Evolutionary conservation across 1,284 basidiomycete species (phyloP), one percentile per base, ranked within the genome.

Genomic region (Omphalotus olearius): DNA sequence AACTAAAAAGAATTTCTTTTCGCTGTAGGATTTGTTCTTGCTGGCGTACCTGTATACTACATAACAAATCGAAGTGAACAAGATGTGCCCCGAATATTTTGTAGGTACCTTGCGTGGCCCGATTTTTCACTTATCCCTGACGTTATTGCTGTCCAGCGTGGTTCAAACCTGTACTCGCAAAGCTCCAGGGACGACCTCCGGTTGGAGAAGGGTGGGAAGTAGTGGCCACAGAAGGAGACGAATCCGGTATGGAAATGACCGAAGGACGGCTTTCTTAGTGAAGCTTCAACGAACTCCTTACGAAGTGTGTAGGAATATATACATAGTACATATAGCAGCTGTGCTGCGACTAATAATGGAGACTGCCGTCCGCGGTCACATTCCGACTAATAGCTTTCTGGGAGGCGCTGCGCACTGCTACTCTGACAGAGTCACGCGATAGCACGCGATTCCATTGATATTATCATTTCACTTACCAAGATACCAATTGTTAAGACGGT

Each of bases 21-120:
- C 13, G 30, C 2, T 33, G 9, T 55, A 87, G 84, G 74, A 2
- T 90, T 90, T 58, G 78, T 90, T 10, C 70, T 83, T 44, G 78
- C 82, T 41, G 92, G 92, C 3, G 71, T 94, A 45, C 92, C 92
- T 2, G 79, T 94, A 56, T 95, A 93, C 62, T 94, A 91, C 63
- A 65, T 93, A 47, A 92, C 90, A 4, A 83, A 79, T 58, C 73
- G 71, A 53, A 71, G 68, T 56, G 72, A 75, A 46, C 69, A 72
- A 25, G 69, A 75, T 28, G 62, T 72, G 25, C 72, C 81, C 33
- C 67, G 70, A 36, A 64, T 79, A 45, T 60, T 78, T 41, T 60
- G 84, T 84, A 59, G 67, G 79, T 69, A 30, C 44, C 30, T 28
- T 30, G 46, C 26, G 20, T 36, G n/a, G 38, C 47, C 54, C 38